These are phyloP conservation scores for Yamadazyma dushanensis DNA, from an alignment of 1,139 yeast genomes.

Conservation along the genomic window DNA sequence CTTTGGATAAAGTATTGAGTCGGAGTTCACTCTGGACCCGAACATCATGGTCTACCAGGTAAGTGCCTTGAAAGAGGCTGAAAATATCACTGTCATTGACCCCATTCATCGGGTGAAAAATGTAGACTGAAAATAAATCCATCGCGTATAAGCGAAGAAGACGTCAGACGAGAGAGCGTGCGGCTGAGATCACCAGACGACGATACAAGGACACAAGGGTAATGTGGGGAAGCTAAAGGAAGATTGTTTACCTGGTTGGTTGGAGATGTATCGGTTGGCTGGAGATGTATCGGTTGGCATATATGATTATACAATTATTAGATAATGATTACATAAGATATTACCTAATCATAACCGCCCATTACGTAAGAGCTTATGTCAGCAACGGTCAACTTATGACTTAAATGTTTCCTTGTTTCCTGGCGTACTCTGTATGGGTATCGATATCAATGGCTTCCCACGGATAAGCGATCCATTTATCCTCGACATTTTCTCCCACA, in stretches of 20 bases:
- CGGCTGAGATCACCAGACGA: too few relatives aligned
- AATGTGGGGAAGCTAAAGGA: too few relatives aligned
- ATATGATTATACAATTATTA: too few relatives aligned
- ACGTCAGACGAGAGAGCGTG: background rate
- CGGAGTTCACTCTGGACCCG: slow-evolving; percentile 72
- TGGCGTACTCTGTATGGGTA: slow-evolving; percentile 38
- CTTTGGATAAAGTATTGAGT: slow-evolving; percentile 53
- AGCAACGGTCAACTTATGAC: background rate
- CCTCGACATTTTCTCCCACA: slow-evolving; percentile 55
- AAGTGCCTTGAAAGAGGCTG: slow-evolving; percentile 79
- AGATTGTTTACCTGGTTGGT: too few relatives aligned
- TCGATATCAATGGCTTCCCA: slow-evolving; percentile 61
- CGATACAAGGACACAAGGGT: too few relatives aligned
- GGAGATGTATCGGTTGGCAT: too few relatives aligned
- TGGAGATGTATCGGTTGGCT: too few relatives aligned
- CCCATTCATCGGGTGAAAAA: too few relatives aligned
- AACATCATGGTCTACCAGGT: slow-evolving; percentile 62
- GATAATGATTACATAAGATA: too few relatives aligned
- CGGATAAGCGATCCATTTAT: slow-evolving; percentile 63
- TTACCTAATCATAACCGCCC: too few relatives aligned
- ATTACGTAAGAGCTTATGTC: too few relatives aligned
- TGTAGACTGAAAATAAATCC: background rate
- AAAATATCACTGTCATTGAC: slow-evolving; percentile 27
- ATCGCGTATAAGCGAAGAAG: background rate
- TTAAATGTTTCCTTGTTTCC: slow-evolving; percentile 37